These are phyloP conservation scores for Coccomyxa subellipsoidea DNA, from an alignment of 163 green algal species.

Conservation along the genomic window DNA sequence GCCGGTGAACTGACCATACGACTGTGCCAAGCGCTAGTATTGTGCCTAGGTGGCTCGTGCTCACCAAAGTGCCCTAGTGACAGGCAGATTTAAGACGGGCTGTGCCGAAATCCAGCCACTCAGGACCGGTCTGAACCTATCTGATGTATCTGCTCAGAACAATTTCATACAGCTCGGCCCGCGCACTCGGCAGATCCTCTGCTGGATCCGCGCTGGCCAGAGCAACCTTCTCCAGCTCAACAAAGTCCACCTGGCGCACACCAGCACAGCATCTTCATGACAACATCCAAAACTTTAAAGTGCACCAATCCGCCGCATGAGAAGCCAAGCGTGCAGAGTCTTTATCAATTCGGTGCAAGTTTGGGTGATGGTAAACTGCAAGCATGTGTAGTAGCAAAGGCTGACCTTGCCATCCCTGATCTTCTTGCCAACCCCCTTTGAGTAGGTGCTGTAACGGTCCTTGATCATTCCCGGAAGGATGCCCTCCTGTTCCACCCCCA, in stretches of 20 bases:
- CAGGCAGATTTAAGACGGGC: no score
- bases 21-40: no score
- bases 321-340: no score
- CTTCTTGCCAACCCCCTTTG: slow-evolving; percentile 7
- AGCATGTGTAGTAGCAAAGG: neutral
- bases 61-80: no score
- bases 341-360: no score
- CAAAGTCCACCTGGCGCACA: slow-evolving; percentile 35
- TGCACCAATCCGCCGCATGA: neutral
- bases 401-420: slow-evolving; percentile 12
- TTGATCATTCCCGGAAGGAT: slow-evolving; percentile 6
- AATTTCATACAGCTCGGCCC: slow-evolving; percentile 41
- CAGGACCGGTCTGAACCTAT: no score
- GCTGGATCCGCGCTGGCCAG: slow-evolving; percentile 31
- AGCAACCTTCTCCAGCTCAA: slow-evolving; percentile 43
- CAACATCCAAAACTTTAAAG: neutral
- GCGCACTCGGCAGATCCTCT: slow-evolving; percentile 25
- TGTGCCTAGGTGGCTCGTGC: no score
- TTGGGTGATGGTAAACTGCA: no score
- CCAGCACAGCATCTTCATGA: neutral
- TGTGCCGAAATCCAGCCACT: no score
- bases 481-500: neutral
- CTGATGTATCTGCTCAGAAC: slow-evolving; percentile 31
- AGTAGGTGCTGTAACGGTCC: slow-evolving; percentile 2
- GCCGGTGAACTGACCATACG: no score